Conservation (phyloP, 2,329 filamentous ascomycete species). For the Aspergillus sojae region DNA sequence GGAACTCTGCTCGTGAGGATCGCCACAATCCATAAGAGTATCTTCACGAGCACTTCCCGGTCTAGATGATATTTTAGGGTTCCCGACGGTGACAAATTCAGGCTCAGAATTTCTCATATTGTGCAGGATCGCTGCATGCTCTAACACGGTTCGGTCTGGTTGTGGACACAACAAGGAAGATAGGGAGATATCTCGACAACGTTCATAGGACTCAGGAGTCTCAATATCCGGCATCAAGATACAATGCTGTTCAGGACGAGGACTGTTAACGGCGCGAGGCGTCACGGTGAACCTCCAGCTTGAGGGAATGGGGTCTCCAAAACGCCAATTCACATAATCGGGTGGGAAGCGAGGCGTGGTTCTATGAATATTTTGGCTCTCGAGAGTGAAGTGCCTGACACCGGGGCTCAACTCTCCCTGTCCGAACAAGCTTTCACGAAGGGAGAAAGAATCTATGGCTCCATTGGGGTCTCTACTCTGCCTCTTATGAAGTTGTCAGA, state of each 20-base stretch:
- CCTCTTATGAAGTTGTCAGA: background rate
- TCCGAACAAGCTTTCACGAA: background rate
- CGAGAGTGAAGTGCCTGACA: background rate
- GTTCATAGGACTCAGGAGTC: background rate
- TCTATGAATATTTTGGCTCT: background rate
- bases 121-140: background rate
- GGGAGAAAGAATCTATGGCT: background rate
- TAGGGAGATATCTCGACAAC: background rate
- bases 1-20: background rate
- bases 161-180: constrained; percentile 3
- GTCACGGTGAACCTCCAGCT: background rate
- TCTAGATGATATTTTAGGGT: background rate
- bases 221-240: background rate
- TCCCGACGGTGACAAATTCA: background rate
- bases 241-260: background rate
- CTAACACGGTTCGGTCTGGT: background rate
- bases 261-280: background rate
- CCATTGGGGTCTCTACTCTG: background rate
- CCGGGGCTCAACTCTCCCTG: background rate
- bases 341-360: background rate
- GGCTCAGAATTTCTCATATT: background rate
- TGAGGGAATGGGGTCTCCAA: background rate
- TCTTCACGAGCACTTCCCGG: background rate
- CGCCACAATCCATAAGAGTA: too few species aligned
- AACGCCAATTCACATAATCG: background rate